Percentiles rank a stretch among this genome's conserved stretches.
These are phyloP conservation scores for Lignosus rhinocerotis DNA, from an alignment of 1,284 basidiomycete species.

Conservation along the genomic window DNA sequence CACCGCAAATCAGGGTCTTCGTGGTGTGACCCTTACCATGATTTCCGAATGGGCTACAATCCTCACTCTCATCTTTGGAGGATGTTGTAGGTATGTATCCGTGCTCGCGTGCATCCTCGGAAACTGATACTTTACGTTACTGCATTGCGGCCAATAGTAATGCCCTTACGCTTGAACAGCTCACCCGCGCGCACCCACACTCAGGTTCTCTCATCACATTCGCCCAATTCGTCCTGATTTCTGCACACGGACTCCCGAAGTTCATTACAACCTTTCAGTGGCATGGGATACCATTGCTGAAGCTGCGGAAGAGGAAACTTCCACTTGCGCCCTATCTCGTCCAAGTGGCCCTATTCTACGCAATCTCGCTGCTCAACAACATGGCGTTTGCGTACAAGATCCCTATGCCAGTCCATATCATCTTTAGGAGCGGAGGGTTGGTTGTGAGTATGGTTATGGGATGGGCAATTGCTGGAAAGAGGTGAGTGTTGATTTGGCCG, in stretches of 20 bases:
- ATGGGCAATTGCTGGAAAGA: slow-evolving; percentile 58
- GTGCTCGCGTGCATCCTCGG: not conserved
- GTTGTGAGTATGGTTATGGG: slow-evolving; percentile 81
- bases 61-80: slow-evolving; percentile 52
- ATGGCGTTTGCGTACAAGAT: slow-evolving; percentile 85
- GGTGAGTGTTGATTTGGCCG: slow-evolving; percentile 37
- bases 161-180: slow-evolving; percentile 69
- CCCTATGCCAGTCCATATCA: slow-evolving; percentile 92
- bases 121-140: slow-evolving; percentile 27
- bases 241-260: slow-evolving; percentile 64
- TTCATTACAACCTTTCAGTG: slow-evolving; percentile 44
- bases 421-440: slow-evolving; percentile 90
- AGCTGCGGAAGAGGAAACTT: slow-evolving; percentile 63
- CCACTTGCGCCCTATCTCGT: slow-evolving; percentile 76
- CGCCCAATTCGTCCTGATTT: slow-evolving; percentile 78
- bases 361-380: slow-evolving; percentile 87
- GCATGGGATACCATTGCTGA: slow-evolving; percentile 28
- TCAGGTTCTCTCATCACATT: slow-evolving; percentile 84
- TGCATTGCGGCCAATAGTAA: slow-evolving; percentile 45
- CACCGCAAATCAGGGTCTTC: slow-evolving; percentile 9
- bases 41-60: slow-evolving; percentile 45
- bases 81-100: slow-evolving; percentile 56
- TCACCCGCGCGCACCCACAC: slow-evolving; percentile 62
- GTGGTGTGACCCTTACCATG: slow-evolving; percentile 26
- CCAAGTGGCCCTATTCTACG: slow-evolving; percentile 84